Evolutionary conservation across 805 yeast genomes (phyloP).

Genomic region (Sugiyamaella smithiae): DNA sequence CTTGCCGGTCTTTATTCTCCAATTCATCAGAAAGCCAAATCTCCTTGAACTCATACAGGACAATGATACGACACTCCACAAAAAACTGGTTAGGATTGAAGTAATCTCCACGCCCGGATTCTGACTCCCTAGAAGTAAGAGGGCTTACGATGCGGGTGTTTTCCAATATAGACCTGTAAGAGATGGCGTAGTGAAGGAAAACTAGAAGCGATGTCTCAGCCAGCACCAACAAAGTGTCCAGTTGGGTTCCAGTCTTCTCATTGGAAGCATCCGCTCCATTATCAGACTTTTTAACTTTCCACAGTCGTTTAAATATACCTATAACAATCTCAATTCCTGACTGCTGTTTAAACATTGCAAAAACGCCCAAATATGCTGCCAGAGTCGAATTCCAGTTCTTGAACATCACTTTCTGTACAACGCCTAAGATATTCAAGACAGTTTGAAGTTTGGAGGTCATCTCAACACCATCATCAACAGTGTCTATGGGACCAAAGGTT

Average conservation of each 20-base stretch:
- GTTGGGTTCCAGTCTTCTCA: constrained; percentile 7
- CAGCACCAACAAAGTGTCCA: constrained; percentile 7
- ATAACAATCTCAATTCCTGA: constrained; percentile 29
- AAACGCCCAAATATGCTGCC: constrained; percentile 22
- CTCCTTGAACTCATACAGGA: constrained; percentile 19
- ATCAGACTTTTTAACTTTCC: constrained; percentile 17
- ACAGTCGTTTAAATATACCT: constrained; percentile 23
- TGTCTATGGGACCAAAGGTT: constrained; percentile 14
- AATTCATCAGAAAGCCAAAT: constrained; percentile 22
- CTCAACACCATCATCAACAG: constrained; percentile 11
- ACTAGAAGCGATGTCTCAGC: constrained; percentile 25
- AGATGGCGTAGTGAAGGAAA: constrained; percentile 25
- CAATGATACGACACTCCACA: constrained; percentile 30
- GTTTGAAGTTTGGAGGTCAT: constrained; percentile 17
- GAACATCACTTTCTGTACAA: constrained; percentile 19
- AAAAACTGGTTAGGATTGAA: constrained; percentile 31
- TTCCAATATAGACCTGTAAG: constrained; percentile 29
- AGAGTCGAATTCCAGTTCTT: constrained; percentile 18
- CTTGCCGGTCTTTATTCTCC: constrained; percentile 16
- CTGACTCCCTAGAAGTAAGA: constrained; percentile 25
- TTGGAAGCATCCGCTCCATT: not conserved
- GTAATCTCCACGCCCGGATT: constrained; percentile 21
- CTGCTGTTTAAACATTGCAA: constrained; percentile 30
- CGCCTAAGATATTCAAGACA: constrained; percentile 16
- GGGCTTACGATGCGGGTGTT: constrained; percentile 25